These are phyloP conservation scores for Diaporthe citrichinensis DNA, from an alignment of 2,329 filamentous ascomycete species.

Conservation along the genomic window DNA sequence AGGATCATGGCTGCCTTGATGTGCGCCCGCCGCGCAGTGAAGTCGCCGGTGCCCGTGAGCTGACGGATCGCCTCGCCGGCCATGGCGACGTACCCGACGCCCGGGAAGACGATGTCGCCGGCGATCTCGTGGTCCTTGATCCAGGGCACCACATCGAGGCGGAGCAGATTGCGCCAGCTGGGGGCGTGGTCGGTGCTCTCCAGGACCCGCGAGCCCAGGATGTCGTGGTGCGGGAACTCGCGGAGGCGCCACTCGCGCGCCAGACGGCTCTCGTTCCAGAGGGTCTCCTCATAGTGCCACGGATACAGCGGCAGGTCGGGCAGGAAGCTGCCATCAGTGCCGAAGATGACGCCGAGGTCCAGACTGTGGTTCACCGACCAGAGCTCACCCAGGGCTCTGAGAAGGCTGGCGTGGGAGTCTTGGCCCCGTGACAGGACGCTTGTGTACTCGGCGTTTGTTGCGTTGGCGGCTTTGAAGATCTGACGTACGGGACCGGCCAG, in stretches of 20 bases:
- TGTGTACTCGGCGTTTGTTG: neutral
- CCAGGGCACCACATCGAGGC: conserved; percentile 34
- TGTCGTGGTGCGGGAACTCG: conserved; percentile 51
- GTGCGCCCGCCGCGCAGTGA: neutral
- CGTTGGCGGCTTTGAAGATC: conserved; percentile 30
- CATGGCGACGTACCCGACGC: conserved; percentile 59
- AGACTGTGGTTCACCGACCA: conserved; percentile 41
- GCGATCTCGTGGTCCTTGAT: conserved; percentile 37
- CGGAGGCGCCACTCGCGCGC: conserved; percentile 52
- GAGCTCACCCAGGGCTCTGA: conserved; percentile 39
- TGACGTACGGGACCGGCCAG: conserved; percentile 50
- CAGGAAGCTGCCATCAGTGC: neutral
- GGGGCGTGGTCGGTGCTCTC: conserved; percentile 40
- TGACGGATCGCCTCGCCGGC: conserved; percentile 51
- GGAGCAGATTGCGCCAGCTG: conserved; percentile 54
- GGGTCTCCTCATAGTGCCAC: conserved; percentile 59
- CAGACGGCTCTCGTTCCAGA: conserved; percentile 55
- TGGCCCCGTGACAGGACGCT: conserved; percentile 25
- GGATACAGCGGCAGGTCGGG: conserved; percentile 59
- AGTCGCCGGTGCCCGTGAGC: conserved; percentile 15
- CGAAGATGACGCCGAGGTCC: neutral
- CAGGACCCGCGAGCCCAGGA: conserved; percentile 49
- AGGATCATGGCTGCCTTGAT: conserved; percentile 20
- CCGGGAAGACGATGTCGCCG: conserved; percentile 57
- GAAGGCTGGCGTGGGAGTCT: conserved; percentile 36